Base-by-base conservation (phyloP, 202 grass and related monocot genomes). In the Dendrocalamus latiflorus region DNA sequence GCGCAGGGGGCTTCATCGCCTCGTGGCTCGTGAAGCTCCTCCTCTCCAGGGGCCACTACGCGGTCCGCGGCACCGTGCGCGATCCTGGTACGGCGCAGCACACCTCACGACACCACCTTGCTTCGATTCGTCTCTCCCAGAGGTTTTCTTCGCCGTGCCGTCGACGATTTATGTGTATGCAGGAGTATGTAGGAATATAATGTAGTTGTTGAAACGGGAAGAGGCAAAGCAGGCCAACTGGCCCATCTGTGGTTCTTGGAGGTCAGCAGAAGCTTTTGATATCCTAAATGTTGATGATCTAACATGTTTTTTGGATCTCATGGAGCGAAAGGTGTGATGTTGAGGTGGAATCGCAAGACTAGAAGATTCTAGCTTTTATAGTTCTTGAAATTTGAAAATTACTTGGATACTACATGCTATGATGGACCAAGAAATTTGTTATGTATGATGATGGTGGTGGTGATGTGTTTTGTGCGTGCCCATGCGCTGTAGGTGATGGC, bases 11-110 rank as follows among this genome's bases (percentile, higher is more conserved):
- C n/a, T 93, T 84, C 83, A 8, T 86, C n/a, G 91, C 85, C 20
- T 88, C 91, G 4, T 86, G 58, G 79, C 79, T 90, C 8, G 83
- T 93, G 58, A 81, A 93, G 85, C 88, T 90, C 30, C 88, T 93
- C 25, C 91, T 93, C 70, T 81, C 70, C 79, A 63, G 74, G 3
- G 86, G 82, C 75, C 25, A 65, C 50, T 88, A 84, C 83, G 0
- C 9, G 0, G 91, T 93, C 69, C 88, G 80, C 39, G 91, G 91
- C 82, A 93, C 88, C 28, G 85, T 77, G n/a, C 78, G 88, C 41
- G 55, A 93, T 34, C 85, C 78, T 54, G 76, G 91, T 93, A 65
- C 70, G 67, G 36, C 58, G 6, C 13, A 2, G 38, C 21, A 6
- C 4, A 34, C 47, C 51, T 39, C 34, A 0, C 74, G 3, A 16